Evolutionary conservation across 2,329 filamentous ascomycete genomes (phyloP).

Genomic region (Sporothrix globosa): DNA sequence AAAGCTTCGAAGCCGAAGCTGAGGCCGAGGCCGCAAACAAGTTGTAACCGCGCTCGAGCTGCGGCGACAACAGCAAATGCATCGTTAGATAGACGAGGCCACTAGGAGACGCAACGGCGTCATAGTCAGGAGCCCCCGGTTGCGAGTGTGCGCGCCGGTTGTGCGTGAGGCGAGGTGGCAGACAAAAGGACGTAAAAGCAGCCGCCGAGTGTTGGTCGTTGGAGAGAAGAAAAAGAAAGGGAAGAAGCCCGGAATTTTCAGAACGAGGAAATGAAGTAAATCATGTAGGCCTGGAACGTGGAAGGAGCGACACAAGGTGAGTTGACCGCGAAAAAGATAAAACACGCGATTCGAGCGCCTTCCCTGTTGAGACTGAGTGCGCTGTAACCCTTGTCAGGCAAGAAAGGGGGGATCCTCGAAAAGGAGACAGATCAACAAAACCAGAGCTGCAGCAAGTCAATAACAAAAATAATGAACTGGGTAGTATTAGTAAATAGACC

Average conservation of each 20-base stretch:
- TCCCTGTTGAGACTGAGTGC: conserved; percentile 15
- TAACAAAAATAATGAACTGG: conserved; percentile 3
- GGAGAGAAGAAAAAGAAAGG: not conserved
- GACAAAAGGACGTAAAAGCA: conserved; percentile 4
- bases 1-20: not conserved
- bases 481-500: conserved; percentile 21
- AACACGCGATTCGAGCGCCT: conserved; percentile 32
- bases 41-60: conserved; percentile 31
- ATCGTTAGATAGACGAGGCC: conserved; percentile 29
- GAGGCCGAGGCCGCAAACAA: conserved; percentile 23
- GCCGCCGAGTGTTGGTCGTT: not conserved
- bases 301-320: conserved; percentile 22
- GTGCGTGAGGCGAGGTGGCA: not conserved
- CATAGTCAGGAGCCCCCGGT: not conserved
- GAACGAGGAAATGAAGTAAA: conserved; percentile 6
- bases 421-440: conserved; percentile 32
- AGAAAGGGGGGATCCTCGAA: conserved; percentile 13
- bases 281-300: not conserved
- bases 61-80: conserved; percentile 31
- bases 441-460: conserved; percentile 25
- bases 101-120: conserved; percentile 1
- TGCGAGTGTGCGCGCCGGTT: not conserved
- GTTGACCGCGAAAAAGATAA: conserved; percentile 26
- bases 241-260: conserved; percentile 4
- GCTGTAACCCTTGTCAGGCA: conserved; percentile 3